phyloP scores from a whole-genome alignment of 2,329 filamentous ascomycete species.

The Phyllachora maydis region DNA sequence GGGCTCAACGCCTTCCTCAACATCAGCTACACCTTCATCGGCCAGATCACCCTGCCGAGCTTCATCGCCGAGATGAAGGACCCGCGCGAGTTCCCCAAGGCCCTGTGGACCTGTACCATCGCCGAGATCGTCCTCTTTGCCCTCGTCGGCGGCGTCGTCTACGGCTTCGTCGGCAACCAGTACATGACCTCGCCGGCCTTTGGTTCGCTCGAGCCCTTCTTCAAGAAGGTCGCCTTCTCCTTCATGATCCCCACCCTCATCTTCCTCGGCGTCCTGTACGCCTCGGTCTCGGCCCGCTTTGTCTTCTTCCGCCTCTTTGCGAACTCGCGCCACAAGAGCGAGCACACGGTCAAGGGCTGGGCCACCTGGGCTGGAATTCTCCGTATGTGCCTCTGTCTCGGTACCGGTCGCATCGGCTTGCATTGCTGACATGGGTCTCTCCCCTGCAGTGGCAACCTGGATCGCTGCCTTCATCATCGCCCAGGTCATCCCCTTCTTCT shows the following conservation, averaged over 20 bases:
- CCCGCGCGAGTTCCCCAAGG: conserved; percentile 70
- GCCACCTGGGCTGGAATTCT: conserved; percentile 57
- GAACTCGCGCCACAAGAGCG: conserved; percentile 56
- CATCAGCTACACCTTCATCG: conserved; percentile 91
- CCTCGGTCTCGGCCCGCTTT: conserved; percentile 75
- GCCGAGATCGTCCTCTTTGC: conserved; percentile 75
- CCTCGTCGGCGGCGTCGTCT: conserved; percentile 61
- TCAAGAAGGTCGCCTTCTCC: conserved; percentile 76
- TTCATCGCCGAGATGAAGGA: conserved; percentile 90
- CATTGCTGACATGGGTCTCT: conserved; percentile 5
- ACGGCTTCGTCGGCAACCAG: conserved; percentile 73
- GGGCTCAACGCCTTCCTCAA: conserved; percentile 84
- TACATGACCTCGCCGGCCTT: conserved; percentile 82
- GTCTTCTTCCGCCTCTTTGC: conserved; percentile 81
- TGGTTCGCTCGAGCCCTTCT: conserved; percentile 57
- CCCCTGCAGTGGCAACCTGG: conserved; percentile 41
- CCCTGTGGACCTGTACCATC: conserved; percentile 77
- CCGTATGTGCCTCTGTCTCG: conserved; percentile 16
- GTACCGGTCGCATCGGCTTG: no score
- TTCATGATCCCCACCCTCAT: conserved; percentile 94
- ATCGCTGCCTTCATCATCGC: conserved; percentile 81
- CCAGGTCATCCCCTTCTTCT: conserved; percentile 87
- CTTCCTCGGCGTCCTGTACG: conserved; percentile 79
- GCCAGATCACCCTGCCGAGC: conserved; percentile 80
- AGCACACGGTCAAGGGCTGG: conserved; percentile 72